Conservation (phyloP, 1,139 yeast genomes). For the Scheffersomyces illinoinensis region DNA sequence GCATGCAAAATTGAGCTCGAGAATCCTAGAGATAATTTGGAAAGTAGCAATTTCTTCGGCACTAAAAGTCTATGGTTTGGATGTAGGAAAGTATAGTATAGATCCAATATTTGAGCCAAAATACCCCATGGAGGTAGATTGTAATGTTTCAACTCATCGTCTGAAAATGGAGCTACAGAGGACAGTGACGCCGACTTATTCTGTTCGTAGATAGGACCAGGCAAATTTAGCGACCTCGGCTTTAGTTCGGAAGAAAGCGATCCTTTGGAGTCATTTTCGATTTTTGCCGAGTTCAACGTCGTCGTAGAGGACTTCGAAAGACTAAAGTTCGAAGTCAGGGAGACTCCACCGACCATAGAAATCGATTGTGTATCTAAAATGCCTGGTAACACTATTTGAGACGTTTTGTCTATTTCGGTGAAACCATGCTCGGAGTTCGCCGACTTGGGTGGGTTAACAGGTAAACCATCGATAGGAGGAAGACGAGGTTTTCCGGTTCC, state of each 20-base stretch:
- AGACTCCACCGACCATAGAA: neutral
- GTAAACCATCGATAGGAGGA: neutral
- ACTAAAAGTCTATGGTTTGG: constrained; percentile 48
- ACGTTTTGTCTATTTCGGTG: neutral
- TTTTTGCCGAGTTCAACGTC: neutral
- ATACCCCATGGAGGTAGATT: constrained; percentile 48
- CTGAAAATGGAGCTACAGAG: constrained; percentile 2
- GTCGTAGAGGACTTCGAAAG: neutral
- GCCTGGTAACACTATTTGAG: neutral
- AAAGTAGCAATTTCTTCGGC: constrained; percentile 35
- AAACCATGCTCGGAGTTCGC: neutral
- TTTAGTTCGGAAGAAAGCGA: neutral
- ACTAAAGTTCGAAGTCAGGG: neutral
- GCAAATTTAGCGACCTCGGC: neutral
- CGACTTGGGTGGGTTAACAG: neutral
- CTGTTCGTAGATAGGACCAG: neutral
- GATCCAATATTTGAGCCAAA: constrained; percentile 40
- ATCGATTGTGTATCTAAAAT: neutral
- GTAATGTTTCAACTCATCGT: constrained; percentile 12
- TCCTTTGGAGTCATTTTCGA: neutral
- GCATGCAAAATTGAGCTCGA: constrained; percentile 48
- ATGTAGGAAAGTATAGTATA: constrained; percentile 50
- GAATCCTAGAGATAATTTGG: constrained; percentile 29
- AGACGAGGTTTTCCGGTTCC: neutral
- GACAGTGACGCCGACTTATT: neutral